These are phyloP conservation scores for Bryoerythrophyllum caledonicum DNA, from an alignment of 225 moss, liverwort and hornwort genomes.

Conservation along the genomic window DNA sequence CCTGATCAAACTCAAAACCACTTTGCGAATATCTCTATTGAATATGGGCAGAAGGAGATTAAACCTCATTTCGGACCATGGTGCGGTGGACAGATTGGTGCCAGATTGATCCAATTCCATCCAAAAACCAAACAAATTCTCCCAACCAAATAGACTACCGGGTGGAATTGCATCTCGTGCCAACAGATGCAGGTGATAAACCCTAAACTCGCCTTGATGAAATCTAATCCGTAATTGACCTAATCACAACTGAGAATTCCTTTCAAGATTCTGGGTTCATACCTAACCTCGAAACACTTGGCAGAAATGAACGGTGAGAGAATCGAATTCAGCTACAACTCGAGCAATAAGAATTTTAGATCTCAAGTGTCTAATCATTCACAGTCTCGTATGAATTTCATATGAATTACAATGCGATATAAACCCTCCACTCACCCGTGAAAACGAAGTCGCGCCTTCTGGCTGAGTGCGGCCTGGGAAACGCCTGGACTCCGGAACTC, in stretches of 20 bases:
- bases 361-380: background rate
- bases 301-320: background rate
- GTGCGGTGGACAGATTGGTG: background rate
- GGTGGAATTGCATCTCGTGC: background rate
- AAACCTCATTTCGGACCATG: background rate
- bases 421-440: constrained; percentile 16
- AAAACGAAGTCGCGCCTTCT: constrained; percentile 2
- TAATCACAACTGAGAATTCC: background rate
- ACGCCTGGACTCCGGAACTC: constrained; percentile 2
- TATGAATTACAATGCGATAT: background rate
- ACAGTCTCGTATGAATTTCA: background rate
- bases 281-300: background rate
- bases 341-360: background rate
- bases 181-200: background rate
- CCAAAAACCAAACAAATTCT: background rate
- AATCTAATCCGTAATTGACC: background rate
- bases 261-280: background rate
- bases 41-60: background rate
- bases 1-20: too few relatives aligned
- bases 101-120: background rate
- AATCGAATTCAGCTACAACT: background rate
- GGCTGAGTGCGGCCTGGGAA: background rate
- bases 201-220: background rate
- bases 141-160: background rate
- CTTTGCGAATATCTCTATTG: background rate